Percentiles rank a stretch among this genome's conserved stretches.
phyloP scores from a whole-genome alignment of 441 rosid species.

The Mallotus japonicus region DNA sequence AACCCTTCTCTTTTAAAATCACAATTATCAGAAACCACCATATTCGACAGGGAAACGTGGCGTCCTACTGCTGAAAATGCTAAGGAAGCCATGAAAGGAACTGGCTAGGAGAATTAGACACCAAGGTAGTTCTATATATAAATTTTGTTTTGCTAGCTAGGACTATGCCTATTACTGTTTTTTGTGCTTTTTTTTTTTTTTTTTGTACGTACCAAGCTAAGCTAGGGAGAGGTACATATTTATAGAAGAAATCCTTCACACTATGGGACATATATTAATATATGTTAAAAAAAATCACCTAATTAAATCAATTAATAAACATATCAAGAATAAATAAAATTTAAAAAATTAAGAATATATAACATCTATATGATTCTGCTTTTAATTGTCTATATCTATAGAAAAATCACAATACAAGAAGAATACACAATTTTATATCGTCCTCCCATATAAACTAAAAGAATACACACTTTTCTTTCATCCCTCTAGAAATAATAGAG shows the following conservation, averaged over 20 bases:
- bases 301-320: no score
- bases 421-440: no score
- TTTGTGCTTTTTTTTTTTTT: background rate
- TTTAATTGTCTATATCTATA: no score
- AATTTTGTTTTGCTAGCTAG: background rate
- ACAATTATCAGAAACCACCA: slow-evolving; percentile 19
- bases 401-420: no score
- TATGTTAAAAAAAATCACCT: no score
- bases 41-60: slow-evolving; percentile 14
- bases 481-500: no score
- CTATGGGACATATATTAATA: slow-evolving; percentile 35
- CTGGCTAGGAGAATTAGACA: background rate
- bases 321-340: no score
- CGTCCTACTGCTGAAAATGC: slow-evolving; percentile 20
- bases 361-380: no score
- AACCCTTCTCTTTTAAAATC: slow-evolving; percentile 14
- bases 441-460: no score
- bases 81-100: slow-evolving; percentile 42
- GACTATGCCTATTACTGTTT: background rate
- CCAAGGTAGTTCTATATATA: background rate
- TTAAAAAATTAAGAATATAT: no score
- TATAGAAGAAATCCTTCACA: slow-evolving; percentile 32
- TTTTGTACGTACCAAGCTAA: background rate
- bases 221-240: slow-evolving; percentile 4
- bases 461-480: no score